These are phyloP conservation scores for Obba rivulosa DNA, from an alignment of 768 basidiomycete species.

Conservation along the genomic window DNA sequence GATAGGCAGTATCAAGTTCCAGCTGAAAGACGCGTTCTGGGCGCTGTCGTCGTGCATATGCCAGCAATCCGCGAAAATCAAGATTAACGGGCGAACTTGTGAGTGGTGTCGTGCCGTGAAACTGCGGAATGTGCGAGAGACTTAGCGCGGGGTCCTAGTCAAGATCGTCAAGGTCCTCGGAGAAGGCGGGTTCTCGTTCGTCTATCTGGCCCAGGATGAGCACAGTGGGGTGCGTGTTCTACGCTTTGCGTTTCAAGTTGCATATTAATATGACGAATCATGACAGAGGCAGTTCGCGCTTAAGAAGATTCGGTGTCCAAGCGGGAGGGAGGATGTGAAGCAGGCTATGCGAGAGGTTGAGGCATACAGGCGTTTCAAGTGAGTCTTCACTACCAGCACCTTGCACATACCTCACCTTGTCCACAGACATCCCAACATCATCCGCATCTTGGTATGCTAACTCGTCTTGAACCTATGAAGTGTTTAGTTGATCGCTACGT, in stretches of 20 bases:
- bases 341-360: constrained; percentile 89
- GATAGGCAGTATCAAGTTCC: constrained; percentile 29
- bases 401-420: background rate
- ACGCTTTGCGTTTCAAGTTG: constrained; percentile 1
- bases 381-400: constrained; percentile 25
- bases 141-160: constrained; percentile 38
- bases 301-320: constrained; percentile 95
- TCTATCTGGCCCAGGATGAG: constrained; percentile 84
- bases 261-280: background rate
- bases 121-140: background rate
- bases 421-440: constrained; percentile 89
- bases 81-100: constrained; percentile 96
- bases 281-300: constrained; percentile 84
- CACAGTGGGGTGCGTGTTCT: constrained; percentile 62
- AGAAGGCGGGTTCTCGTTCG: constrained; percentile 94
- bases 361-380: constrained; percentile 94
- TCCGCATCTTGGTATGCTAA: constrained; percentile 72
- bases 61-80: constrained; percentile 78
- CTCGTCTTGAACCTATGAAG: constrained; percentile 2
- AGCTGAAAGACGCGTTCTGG: constrained; percentile 77
- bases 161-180: constrained; percentile 90
- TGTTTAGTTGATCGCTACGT: constrained; percentile 4
- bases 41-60: constrained; percentile 78
- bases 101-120: constrained; percentile 28
- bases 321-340: constrained; percentile 81